phyloP scores from a whole-genome alignment of 768 basidiomycete species.

The Tricholoma bakamatsutake region DNA sequence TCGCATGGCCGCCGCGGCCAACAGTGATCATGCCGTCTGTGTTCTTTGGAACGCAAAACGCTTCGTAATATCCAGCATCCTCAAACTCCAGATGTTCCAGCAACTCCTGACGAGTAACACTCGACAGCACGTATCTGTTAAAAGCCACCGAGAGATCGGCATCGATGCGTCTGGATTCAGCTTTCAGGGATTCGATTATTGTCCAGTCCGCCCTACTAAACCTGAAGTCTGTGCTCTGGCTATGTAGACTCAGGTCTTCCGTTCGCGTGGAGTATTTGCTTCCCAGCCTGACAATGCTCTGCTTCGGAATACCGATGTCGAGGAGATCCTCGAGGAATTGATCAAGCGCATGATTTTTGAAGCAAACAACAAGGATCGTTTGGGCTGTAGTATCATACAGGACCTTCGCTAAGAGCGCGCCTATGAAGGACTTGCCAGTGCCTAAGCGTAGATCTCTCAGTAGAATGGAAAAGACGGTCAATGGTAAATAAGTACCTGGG shows the following conservation, averaged over 20 bases:
- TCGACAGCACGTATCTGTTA: not conserved
- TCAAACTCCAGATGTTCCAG: not conserved
- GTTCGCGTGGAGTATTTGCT: conserved; percentile 49
- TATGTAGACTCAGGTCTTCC: conserved; percentile 37
- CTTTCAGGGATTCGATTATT: conserved; percentile 35
- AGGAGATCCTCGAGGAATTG: conserved; percentile 62
- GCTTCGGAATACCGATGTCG: conserved; percentile 46
- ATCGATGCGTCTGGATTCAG: not conserved
- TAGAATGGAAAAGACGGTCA: not conserved
- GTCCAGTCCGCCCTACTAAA: conserved; percentile 31
- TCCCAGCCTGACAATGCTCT: conserved; percentile 50
- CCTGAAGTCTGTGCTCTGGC: conserved; percentile 24
- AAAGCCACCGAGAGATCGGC: not conserved
- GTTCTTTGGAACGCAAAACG: not conserved
- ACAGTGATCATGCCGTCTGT: not conserved
- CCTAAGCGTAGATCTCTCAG: conserved; percentile 30
- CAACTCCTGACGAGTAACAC: not conserved
- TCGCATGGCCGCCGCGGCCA: not conserved
- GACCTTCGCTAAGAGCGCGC: conserved; percentile 57
- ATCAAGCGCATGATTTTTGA: conserved; percentile 72
- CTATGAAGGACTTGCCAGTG: conserved; percentile 72
- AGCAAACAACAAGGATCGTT: conserved; percentile 64
- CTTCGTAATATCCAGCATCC: not conserved
- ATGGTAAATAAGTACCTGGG: conserved; percentile 40
- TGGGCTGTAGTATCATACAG: conserved; percentile 41